phyloP scores from a whole-genome alignment of 2,329 filamentous ascomycete species.

The Trichoderma sp. region DNA sequence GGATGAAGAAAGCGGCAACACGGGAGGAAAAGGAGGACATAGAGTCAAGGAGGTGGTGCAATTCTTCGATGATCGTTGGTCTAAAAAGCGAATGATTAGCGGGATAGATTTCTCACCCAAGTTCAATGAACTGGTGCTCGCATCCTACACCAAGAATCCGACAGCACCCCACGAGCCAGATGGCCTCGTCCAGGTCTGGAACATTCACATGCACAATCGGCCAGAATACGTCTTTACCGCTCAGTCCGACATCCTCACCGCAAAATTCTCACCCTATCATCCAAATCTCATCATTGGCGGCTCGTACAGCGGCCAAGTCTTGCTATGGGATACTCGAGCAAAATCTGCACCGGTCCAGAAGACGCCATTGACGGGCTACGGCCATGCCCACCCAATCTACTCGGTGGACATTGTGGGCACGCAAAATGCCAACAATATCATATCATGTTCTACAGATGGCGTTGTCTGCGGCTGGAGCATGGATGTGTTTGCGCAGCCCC shows the following conservation, averaged over 20 bases:
- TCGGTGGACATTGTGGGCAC: constrained; percentile 94
- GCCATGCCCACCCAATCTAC: constrained; percentile 96
- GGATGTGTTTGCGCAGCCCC: constrained; percentile 95
- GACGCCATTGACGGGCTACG: constrained; percentile 89
- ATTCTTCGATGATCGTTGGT: constrained; percentile 94
- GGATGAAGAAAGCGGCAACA: constrained; percentile 71
- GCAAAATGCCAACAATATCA: constrained; percentile 97
- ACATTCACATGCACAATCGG: constrained; percentile 86
- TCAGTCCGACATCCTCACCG: constrained; percentile 90
- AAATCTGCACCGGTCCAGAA: constrained; percentile 90
- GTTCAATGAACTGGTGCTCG: constrained; percentile 87
- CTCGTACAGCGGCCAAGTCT: constrained; percentile 92
- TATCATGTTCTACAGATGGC: constrained; percentile 94
- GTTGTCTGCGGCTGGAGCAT: constrained; percentile 97
- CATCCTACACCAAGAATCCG: constrained; percentile 96
- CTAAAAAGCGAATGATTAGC: constrained; percentile 95
- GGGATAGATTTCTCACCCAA: constrained; percentile 94
- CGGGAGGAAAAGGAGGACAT: constrained; percentile 66
- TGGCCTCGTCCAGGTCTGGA: constrained; percentile 95
- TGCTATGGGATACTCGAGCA: constrained; percentile 94
- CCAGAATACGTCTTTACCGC: constrained; percentile 97
- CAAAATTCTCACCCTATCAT: constrained; percentile 98
- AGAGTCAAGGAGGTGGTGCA: constrained; percentile 84
- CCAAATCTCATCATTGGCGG: constrained; percentile 94
- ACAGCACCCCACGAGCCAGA: constrained; percentile 91